Percentiles rank a stretch among this genome's conserved stretches.
Evolutionary conservation across 495 filamentous ascomycete species (phyloP).

Genomic region (Amorphotheca resinae): DNA sequence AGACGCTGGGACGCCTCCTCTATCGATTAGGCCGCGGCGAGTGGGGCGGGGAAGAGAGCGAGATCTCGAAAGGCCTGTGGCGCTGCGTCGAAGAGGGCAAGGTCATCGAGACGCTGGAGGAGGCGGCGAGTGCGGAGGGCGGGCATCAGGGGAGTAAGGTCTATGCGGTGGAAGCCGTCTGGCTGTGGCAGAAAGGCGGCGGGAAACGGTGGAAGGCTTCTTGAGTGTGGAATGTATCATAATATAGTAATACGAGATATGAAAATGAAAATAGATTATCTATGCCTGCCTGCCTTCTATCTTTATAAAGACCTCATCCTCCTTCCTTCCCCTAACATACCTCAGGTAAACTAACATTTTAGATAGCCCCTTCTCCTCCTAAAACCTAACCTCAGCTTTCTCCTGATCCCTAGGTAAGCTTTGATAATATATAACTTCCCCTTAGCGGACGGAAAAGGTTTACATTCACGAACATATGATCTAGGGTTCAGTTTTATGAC

Average conservation of each 20-base stretch:
- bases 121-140: constrained; percentile 43
- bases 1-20: constrained; percentile 74
- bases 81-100: constrained; percentile 61
- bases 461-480: too few relatives aligned
- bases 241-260: background rate
- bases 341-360: too few relatives aligned
- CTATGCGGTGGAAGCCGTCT: constrained; percentile 83
- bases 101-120: constrained; percentile 58
- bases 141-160: constrained; percentile 51
- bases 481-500: too few relatives aligned
- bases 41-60: constrained; percentile 52
- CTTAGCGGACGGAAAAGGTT: too few relatives aligned
- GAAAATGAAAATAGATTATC: background rate
- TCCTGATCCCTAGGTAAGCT: too few relatives aligned
- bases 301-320: too few relatives aligned
- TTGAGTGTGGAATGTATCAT: too few relatives aligned
- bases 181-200: constrained; percentile 80
- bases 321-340: too few relatives aligned
- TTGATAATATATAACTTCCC: too few relatives aligned
- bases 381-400: too few relatives aligned
- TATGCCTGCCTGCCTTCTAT: background rate
- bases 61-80: constrained; percentile 55
- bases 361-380: too few relatives aligned
- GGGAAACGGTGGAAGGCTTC: constrained; percentile 26
- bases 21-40: constrained; percentile 71